Evolutionary conservation across 148 eudicot species (phyloP).

Genomic region (Nepenthes gracilis): DNA sequence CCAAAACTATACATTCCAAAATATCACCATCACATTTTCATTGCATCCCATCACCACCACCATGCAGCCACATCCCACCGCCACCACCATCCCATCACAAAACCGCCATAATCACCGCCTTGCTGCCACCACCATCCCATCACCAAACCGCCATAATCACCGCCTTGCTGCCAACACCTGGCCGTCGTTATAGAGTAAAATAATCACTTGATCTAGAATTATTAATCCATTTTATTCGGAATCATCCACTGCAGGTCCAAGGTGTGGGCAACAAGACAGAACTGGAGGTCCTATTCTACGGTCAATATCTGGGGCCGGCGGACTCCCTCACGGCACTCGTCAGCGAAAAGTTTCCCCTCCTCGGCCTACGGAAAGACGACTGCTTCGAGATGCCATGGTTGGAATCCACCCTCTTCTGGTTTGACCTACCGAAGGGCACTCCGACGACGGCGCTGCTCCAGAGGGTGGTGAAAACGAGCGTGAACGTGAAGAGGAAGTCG

Average conservation of each 20-base stretch:
- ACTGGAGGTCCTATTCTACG: slow-evolving; percentile 12
- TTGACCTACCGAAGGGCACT: neutral
- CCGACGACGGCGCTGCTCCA: neutral
- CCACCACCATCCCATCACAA: too few species aligned
- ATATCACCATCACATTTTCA: too few species aligned
- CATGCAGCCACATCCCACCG: too few species aligned
- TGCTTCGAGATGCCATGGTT: slow-evolving; percentile 29
- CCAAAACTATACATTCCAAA: too few species aligned
- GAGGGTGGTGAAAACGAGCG: neutral
- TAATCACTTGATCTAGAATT: neutral
- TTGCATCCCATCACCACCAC: too few species aligned
- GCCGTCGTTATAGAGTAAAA: too few species aligned
- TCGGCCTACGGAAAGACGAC: slow-evolving; percentile 15
- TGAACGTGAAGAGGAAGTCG: slow-evolving; percentile 16
- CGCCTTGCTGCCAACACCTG: too few species aligned
- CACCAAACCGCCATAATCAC: too few species aligned
- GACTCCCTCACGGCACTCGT: slow-evolving; percentile 5
- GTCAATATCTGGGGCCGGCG: slow-evolving; percentile 15
- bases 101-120: too few species aligned
- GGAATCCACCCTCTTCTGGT: slow-evolving; percentile 14
- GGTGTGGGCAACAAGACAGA: slow-evolving; percentile 14
- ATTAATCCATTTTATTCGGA: neutral
- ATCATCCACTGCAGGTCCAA: neutral
- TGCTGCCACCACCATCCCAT: too few species aligned
- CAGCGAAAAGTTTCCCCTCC: slow-evolving; percentile 8